Evolutionary conservation across 2,329 filamentous ascomycete species (phyloP).

Genomic region (Blastomyces percursus): DNA sequence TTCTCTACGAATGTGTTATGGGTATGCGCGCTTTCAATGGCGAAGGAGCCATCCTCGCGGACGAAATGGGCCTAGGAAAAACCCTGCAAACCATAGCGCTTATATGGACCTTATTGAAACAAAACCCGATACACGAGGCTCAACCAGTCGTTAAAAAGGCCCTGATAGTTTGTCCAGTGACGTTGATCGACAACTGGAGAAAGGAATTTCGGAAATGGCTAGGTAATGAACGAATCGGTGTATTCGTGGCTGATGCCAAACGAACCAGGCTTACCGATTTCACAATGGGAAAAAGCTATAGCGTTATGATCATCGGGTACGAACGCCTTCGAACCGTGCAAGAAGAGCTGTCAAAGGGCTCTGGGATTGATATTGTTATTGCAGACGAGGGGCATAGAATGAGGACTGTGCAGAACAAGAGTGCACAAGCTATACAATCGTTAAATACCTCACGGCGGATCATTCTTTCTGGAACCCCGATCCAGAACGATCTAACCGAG

Average conservation of each 20-base stretch:
- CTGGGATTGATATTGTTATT: conserved; percentile 57
- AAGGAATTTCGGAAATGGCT: conserved; percentile 66
- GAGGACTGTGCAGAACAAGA: conserved; percentile 59
- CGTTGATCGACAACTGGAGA: conserved; percentile 61
- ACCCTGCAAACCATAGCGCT: conserved; percentile 62
- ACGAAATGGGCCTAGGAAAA: conserved; percentile 68
- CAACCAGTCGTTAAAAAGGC: conserved; percentile 57
- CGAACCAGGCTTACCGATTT: conserved; percentile 55
- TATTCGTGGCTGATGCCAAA: conserved; percentile 53
- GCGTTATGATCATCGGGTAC: conserved; percentile 63
- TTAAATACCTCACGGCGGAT: conserved; percentile 51
- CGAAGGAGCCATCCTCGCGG: conserved; percentile 59
- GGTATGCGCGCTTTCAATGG: conserved; percentile 56
- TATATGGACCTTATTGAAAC: conserved; percentile 61
- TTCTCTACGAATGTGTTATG: conserved; percentile 68
- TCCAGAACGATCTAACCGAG: conserved; percentile 57
- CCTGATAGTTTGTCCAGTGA: conserved; percentile 61
- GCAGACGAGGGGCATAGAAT: conserved; percentile 59
- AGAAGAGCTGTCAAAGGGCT: conserved; percentile 52
- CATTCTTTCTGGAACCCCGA: conserved; percentile 56
- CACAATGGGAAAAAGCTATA: conserved; percentile 56
- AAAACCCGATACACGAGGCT: conserved; percentile 53
- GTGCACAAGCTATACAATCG: conserved; percentile 53
- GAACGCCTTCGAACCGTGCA: conserved; percentile 57
- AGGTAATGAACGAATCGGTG: conserved; percentile 57